These are phyloP conservation scores for Scedosporium apiospermum DNA, from an alignment of 2,329 filamentous ascomycete genomes.

Conservation along the genomic window DNA sequence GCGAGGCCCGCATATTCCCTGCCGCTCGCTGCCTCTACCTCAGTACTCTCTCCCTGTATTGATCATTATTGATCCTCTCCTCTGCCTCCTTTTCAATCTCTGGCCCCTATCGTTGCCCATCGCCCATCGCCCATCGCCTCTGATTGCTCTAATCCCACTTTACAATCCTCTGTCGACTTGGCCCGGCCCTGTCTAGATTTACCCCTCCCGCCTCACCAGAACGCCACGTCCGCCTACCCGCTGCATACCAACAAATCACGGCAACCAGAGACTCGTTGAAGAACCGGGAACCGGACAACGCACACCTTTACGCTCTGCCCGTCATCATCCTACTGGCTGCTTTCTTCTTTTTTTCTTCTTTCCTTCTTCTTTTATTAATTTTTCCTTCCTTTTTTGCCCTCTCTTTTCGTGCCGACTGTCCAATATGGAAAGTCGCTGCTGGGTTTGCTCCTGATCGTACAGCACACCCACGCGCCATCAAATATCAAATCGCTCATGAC, in stretches of 20 bases:
- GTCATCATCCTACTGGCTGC: neutral
- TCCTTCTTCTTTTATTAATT: neutral
- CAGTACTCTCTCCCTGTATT: too few species aligned
- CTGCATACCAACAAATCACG: neutral
- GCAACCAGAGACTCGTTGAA: neutral
- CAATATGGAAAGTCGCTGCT: neutral
- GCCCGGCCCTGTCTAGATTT: neutral
- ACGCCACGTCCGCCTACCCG: neutral
- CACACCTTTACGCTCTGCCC: neutral
- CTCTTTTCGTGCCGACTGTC: neutral
- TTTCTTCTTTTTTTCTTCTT: neutral
- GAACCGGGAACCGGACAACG: neutral
- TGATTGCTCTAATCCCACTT: neutral
- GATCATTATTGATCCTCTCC: too few species aligned
- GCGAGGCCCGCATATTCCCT: too few species aligned
- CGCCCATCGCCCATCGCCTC: neutral
- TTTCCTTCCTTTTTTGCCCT: neutral
- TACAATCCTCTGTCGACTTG: neutral
- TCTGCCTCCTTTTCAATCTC: too few species aligned
- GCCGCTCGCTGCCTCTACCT: too few species aligned
- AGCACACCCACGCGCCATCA: neutral
- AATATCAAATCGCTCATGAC: neutral
- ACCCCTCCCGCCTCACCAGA: neutral
- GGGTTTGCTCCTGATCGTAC: neutral
- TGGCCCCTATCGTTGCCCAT: neutral